phyloP scores from a whole-genome alignment of 495 filamentous ascomycete genomes.

The Clavariopsis aquatica region DNA sequence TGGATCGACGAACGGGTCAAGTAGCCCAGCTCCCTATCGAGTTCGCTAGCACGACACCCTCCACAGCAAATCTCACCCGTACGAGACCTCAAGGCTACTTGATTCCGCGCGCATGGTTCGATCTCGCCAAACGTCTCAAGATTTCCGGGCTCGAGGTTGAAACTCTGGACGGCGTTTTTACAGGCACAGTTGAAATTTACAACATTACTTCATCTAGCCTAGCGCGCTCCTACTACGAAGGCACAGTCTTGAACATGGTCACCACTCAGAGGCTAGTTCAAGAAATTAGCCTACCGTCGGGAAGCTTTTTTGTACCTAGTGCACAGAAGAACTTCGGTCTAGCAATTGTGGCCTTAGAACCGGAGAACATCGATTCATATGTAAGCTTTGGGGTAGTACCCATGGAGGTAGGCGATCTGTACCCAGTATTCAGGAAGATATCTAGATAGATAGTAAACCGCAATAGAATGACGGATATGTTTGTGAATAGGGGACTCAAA shows the following conservation, averaged over 20 bases:
- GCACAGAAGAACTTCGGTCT: conserved; percentile 32
- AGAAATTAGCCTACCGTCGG: conserved; percentile 37
- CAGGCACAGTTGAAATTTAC: conserved; percentile 39
- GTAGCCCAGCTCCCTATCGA: conserved; percentile 33
- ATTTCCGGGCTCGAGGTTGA: conserved; percentile 40
- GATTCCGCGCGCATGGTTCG: conserved; percentile 42
- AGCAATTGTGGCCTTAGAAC: conserved; percentile 18
- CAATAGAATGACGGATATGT: too few species aligned
- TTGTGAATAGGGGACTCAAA: too few species aligned
- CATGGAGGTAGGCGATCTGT: conserved; percentile 40
- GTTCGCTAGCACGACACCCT: conserved; percentile 43
- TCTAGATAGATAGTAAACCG: too few species aligned
- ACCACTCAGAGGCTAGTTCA: conserved; percentile 28
- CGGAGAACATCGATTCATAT: conserved; percentile 46
- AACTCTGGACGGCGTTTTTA: conserved; percentile 36
- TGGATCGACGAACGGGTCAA: background rate
- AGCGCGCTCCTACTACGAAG: conserved; percentile 41
- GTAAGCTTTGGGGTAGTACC: conserved; percentile 43
- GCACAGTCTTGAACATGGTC: conserved; percentile 42
- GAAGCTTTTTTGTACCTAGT: conserved; percentile 3
- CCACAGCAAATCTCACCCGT: conserved; percentile 41
- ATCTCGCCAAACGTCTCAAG: conserved; percentile 38
- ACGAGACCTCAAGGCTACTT: conserved; percentile 42
- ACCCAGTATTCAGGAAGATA: conserved; percentile 41
- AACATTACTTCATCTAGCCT: conserved; percentile 35